Conservation (phyloP, 1,284 basidiomycete genomes). For the Trichosporon sp. region DNA sequence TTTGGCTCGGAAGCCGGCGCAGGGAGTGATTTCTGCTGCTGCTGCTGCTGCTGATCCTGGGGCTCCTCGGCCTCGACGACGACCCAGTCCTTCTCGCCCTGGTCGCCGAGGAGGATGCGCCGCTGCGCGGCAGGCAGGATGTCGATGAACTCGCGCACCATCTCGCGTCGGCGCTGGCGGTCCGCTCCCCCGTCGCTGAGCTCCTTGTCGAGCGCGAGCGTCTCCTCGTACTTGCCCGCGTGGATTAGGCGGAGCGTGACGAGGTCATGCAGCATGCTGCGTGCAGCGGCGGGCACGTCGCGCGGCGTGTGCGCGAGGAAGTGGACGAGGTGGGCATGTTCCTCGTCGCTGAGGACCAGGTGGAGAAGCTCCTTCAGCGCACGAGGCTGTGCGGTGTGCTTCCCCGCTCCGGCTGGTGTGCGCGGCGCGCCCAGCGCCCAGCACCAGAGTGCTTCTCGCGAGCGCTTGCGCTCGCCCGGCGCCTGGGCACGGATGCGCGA, state of each 20-base stretch:
- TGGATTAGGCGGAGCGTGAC: slow-evolving; percentile 72
- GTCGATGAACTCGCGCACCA: slow-evolving; percentile 62
- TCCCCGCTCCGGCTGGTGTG: slow-evolving; percentile 24
- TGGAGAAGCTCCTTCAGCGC: slow-evolving; percentile 37
- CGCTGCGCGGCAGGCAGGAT: slow-evolving; percentile 58
- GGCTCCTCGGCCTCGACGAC: neutral
- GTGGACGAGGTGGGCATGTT: slow-evolving; percentile 34
- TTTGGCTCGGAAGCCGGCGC: neutral
- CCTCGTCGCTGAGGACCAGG: slow-evolving; percentile 37
- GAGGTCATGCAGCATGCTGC: slow-evolving; percentile 68
- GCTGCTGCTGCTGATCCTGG: neutral
- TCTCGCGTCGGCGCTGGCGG: slow-evolving; percentile 54
- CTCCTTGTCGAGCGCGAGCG: slow-evolving; percentile 65
- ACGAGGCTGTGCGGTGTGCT: slow-evolving; percentile 24
- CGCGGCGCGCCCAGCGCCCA: slow-evolving; percentile 37
- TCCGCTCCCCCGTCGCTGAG: slow-evolving; percentile 36
- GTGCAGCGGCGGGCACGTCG: slow-evolving; percentile 51
- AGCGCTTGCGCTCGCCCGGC: neutral
- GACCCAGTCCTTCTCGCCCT: neutral
- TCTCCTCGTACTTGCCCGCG: slow-evolving; percentile 63
- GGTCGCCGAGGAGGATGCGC: slow-evolving; percentile 16
- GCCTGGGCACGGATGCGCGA: slow-evolving; percentile 21
- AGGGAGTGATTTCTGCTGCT: neutral
- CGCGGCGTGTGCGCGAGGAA: slow-evolving; percentile 49
- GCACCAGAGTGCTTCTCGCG: slow-evolving; percentile 33